Base-by-base conservation (phyloP, 176 grass and related monocot genomes). In the Oryza brachyantha region DNA sequence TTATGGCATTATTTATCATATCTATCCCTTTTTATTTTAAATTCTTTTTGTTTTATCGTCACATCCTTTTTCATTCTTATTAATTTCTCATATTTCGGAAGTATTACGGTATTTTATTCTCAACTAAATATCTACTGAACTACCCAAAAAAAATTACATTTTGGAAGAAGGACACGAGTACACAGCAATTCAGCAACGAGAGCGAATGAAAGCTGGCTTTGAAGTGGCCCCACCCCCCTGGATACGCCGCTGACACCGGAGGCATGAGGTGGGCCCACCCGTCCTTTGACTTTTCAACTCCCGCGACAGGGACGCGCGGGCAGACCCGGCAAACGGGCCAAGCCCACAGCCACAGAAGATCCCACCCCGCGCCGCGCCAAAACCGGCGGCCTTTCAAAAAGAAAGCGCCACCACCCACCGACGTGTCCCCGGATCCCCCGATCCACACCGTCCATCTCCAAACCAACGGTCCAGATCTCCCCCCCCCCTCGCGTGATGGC, bases 341-440 rank as follows among this genome's bases (percentile, higher is more conserved):
- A n/a, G n/a, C n/a, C n/a, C n/a, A n/a, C 7, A 27, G n/a, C 54
- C 66, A 8, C 40, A 85, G 26, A 78, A 13, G 75, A 85, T 72
- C 64, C 36, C 8, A 10, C 8, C 31, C 65, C 14, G 16, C 57
- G 42, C 66, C 39, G 13, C 12, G 57, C 57, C 82, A 84, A 77
- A 70, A 8, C 50, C 27, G 1, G 1, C 1, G 1, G 16, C 22
- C 2, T n/a, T 72, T 71, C 32, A 31, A 66, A n/a, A n/a, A n/a
- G n/a, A n/a, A 79, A 13, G 43, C 19, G 26, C 42, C 13, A 3
- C 13, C 38, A 36, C 17, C 41, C 48, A 52, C 73, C 16, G 24
- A 72, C 32, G 67, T 72, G 34, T 31, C 42, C 65, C 43, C 10
- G 29, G 37, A 24, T 17, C 2, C 7, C 1, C 0, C 5, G 2